phyloP scores from a whole-genome alignment of 1,139 yeast species.

The Casaregolazyma suthepensis region DNA sequence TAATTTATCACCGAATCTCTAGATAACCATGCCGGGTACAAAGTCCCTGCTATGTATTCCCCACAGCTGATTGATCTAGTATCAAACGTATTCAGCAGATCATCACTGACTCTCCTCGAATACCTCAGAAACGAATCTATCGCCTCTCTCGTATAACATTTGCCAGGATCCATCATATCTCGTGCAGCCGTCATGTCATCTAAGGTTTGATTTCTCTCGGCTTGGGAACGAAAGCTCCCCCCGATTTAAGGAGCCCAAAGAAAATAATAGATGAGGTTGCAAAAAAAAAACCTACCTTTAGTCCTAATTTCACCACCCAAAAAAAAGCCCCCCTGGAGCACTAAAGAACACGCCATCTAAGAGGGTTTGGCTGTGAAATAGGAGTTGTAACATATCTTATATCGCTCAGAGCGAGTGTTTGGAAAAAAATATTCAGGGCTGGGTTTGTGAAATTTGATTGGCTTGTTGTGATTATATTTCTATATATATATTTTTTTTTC shows the following conservation, averaged over 20 bases:
- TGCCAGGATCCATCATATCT: constrained; percentile 20
- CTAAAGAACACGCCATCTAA: not conserved
- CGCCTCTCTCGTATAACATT: constrained; percentile 23
- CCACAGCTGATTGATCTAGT: constrained; percentile 26
- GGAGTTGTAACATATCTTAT: not conserved
- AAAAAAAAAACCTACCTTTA: not conserved
- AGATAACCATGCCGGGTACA: constrained; percentile 31
- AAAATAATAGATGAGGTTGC: not conserved
- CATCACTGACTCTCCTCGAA: constrained; percentile 26
- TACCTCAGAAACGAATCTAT: constrained; percentile 23
- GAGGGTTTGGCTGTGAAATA: not conserved
- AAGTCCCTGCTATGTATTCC: constrained; percentile 20
- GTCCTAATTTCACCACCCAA: not conserved
- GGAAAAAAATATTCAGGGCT: not conserved
- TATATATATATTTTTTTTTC: not conserved
- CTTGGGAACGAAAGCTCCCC: not conserved
- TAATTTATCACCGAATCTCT: constrained; percentile 29
- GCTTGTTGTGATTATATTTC: not conserved
- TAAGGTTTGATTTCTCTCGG: not conserved
- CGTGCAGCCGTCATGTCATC: constrained; percentile 1
- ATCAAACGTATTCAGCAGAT: constrained; percentile 18
- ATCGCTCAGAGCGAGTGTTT: not conserved
- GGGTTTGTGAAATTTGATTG: not conserved
- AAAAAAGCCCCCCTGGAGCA: not conserved
- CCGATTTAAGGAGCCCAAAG: not conserved